Percentiles rank a stretch among this genome's conserved stretches.
phyloP scores from a whole-genome alignment of 768 basidiomycete genomes.

The Suillus subluteus region DNA sequence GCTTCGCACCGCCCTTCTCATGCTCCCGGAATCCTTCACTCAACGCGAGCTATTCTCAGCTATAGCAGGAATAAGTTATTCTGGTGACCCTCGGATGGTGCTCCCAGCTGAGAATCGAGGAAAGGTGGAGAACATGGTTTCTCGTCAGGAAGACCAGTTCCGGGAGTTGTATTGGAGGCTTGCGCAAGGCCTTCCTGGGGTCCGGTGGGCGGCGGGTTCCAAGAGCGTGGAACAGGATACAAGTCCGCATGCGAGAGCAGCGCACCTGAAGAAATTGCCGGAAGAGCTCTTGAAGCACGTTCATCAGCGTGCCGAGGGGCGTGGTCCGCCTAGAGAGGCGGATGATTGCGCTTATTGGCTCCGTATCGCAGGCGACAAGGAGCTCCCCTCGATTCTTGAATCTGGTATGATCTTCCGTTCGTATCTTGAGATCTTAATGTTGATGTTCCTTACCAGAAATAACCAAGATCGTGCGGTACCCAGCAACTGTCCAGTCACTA shows the following conservation, averaged over 20 bases:
- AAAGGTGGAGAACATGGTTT: conserved; percentile 94
- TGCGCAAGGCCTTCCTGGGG: conserved; percentile 78
- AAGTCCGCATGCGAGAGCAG: conserved; percentile 64
- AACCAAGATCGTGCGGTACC: conserved; percentile 74
- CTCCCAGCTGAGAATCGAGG: conserved; percentile 92
- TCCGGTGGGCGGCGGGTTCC: conserved; percentile 65
- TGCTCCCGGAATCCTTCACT: conserved; percentile 79
- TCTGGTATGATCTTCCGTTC: conserved; percentile 46
- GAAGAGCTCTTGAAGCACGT: conserved; percentile 62
- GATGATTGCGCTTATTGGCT: conserved; percentile 82
- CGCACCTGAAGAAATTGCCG: conserved; percentile 81
- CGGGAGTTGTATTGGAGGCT: conserved; percentile 83
- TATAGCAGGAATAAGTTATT: conserved; percentile 86
- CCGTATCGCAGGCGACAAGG: conserved; percentile 66
- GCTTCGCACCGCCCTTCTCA: conserved; percentile 86
- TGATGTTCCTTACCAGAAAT: conserved; percentile 55
- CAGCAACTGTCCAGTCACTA: conserved; percentile 81
- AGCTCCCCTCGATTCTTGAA: conserved; percentile 53
- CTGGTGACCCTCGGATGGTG: conserved; percentile 91
- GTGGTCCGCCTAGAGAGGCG: conserved; percentile 47
- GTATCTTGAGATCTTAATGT: neutral
- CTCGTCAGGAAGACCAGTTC: conserved; percentile 81
- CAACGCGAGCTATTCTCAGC: conserved; percentile 83
- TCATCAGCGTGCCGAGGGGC: conserved; percentile 38
- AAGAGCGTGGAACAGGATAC: conserved; percentile 74